Conservation (phyloP, 176 grass and related monocot genomes). For the Secale cereale region DNA sequence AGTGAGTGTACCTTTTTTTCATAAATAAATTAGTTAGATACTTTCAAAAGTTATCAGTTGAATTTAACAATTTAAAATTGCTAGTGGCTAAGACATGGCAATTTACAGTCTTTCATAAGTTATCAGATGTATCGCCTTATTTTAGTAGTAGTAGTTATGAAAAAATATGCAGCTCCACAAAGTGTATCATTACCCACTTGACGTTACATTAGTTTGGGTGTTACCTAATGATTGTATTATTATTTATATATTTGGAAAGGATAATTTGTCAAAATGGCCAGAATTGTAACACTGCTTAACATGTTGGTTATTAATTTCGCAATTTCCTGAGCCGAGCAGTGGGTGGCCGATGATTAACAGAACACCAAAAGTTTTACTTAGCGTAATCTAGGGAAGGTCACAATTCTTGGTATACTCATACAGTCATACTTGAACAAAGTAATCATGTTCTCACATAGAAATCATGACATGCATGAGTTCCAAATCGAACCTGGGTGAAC, state of each 20-base stretch:
- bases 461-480: constrained; percentile 5
- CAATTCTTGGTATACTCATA: neutral
- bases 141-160: neutral
- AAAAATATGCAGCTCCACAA: neutral
- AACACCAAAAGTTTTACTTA: constrained; percentile 1
- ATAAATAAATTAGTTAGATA: constrained; percentile 22
- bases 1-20: constrained; percentile 83
- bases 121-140: neutral
- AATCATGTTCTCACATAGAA: constrained; percentile 6
- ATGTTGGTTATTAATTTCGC: neutral
- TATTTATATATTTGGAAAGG: neutral
- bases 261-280: neutral
- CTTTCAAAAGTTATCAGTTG: constrained; percentile 5
- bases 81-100: neutral
- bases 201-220: neutral
- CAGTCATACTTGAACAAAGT: neutral
- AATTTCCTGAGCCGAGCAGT: neutral
- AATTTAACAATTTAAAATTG: constrained; percentile 25
- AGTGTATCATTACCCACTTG: neutral
- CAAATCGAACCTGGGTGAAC: constrained; percentile 65
- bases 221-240: neutral
- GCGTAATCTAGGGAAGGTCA: constrained; percentile 13
- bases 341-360: neutral
- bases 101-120: constrained; percentile 1
- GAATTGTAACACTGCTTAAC: constrained; percentile 8